Conservation (phyloP, 495 filamentous ascomycete species). For the Xanthoparmelia taractica region DNA sequence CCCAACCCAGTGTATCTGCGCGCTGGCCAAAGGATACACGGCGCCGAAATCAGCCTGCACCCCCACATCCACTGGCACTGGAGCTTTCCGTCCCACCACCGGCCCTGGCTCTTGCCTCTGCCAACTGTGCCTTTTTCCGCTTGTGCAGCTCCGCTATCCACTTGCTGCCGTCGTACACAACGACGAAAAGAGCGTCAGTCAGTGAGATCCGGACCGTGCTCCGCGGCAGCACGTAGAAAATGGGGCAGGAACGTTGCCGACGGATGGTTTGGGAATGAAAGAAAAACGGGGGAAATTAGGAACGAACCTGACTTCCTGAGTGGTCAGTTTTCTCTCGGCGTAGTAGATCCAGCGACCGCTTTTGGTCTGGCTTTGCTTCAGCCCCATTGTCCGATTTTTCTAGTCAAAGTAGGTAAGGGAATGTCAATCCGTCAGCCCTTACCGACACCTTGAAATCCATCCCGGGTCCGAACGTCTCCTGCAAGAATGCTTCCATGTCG, state of each 20-base stretch:
- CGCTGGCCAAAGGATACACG: too few species aligned
- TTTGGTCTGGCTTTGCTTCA: constrained; percentile 3
- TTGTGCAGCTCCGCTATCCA: neutral
- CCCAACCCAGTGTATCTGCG: too few species aligned
- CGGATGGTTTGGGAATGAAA: too few species aligned
- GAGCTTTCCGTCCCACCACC: too few species aligned
- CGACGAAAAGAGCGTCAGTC: too few species aligned
- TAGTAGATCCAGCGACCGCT: constrained; percentile 12
- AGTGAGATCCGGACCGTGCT: too few species aligned
- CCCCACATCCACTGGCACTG: neutral
- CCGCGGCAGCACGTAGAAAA: too few species aligned
- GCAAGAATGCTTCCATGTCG: neutral
- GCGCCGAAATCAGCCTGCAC: neutral
- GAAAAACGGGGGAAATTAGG: too few species aligned
- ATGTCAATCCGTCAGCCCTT: neutral
- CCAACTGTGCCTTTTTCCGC: neutral
- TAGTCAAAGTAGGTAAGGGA: too few species aligned
- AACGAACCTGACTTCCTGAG: constrained; percentile 8
- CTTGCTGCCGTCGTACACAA: too few species aligned
- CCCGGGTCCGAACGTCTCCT: neutral
- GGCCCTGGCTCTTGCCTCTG: neutral
- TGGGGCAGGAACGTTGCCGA: too few species aligned
- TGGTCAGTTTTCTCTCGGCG: neutral
- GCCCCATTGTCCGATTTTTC: neutral
- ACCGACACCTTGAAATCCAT: constrained; percentile 11